phyloP scores from a whole-genome alignment of 2,329 filamentous ascomycete species.

The Arthrobotrys conoides region DNA sequence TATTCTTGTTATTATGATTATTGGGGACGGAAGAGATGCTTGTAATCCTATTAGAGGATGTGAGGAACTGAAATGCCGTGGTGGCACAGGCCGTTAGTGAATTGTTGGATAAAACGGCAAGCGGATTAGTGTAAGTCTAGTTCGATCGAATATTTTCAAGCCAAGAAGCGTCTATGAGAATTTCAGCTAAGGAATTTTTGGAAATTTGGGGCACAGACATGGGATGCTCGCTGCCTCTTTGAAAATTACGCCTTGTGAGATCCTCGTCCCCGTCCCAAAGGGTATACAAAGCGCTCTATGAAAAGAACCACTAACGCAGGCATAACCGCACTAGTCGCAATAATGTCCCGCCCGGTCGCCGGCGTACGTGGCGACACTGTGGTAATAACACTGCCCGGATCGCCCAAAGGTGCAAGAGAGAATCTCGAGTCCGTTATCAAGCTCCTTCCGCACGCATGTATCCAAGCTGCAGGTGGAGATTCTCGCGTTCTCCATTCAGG shows the following conservation, averaged over 20 bases:
- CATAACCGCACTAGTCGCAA: slow-evolving; percentile 77
- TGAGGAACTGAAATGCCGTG: slow-evolving; percentile 42
- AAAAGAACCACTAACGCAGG: slow-evolving; percentile 12
- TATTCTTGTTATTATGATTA: no score
- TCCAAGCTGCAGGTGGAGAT: slow-evolving; percentile 85
- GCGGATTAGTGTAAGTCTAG: slow-evolving; percentile 85
- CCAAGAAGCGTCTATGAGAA: neutral
- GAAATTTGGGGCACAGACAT: slow-evolving; percentile 72
- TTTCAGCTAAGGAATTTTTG: slow-evolving; percentile 62
- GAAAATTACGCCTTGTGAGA: slow-evolving; percentile 86
- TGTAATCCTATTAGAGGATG: slow-evolving; percentile 14
- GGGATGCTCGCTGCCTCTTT: slow-evolving; percentile 91
- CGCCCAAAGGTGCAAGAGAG: slow-evolving; percentile 93
- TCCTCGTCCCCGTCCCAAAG: neutral
- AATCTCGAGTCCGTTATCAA: slow-evolving; percentile 91
- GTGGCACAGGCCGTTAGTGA: slow-evolving; percentile 78
- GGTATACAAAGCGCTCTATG: neutral
- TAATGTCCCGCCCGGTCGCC: slow-evolving; percentile 95
- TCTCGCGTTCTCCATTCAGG: slow-evolving; percentile 84
- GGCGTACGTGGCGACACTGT: slow-evolving; percentile 85
- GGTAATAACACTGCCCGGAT: slow-evolving; percentile 91
- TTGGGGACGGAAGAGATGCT: no score
- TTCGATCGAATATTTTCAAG: neutral
- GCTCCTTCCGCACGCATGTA: slow-evolving; percentile 93
- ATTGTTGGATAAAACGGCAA: slow-evolving; percentile 85